Base-by-base conservation (phyloP, 1,284 basidiomycete species). In the Sparassis latifolia region DNA sequence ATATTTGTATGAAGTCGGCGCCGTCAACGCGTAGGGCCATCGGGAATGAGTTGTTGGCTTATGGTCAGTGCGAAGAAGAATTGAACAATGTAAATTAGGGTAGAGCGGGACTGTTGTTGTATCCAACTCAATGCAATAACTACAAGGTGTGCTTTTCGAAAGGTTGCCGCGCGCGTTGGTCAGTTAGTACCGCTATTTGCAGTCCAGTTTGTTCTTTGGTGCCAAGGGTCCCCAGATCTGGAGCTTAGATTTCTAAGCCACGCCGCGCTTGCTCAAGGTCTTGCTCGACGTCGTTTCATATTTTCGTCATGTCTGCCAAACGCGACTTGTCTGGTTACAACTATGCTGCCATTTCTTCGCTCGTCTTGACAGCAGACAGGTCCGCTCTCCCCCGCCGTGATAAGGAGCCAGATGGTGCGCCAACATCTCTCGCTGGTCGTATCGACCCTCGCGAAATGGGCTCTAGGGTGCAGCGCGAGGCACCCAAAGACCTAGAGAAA, bases 361-460 rank as follows among this genome's bases (percentile, higher is more conserved):
- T 93, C 42, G 91, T 93, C 42, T 75, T 93, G 60, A 90, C 89
- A 29, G 89, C 92, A 37, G 86, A 89, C 71, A 76, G 84, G 50
- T 85, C 85, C 52, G 79, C 76, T 3, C 71, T 89, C 45, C 87
- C 87, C 31, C 79, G 91, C 51, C 78, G 91, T 55, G 89, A 92
- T 77, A 88, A 88, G 69, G 97, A 99, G 69, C 94, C 96, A 12
- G 94, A 96, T 71, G 96, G 96, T 55, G 92, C 93, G 38, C 91
- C 94, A 12, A 97, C 96, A 50, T 86, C 94, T 10, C 84, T 99
- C 32, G 86, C 85, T 39, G 97, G 97, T 33, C 83, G 90, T 40
- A 97, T 99, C 58, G 86, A 93, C 74, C 81, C 86, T 6, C 82
- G 79, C 57, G 88, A 95, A 57, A 99, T 99, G 97, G 96, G 96